phyloP scores from a whole-genome alignment of 2,329 filamentous ascomycete species.

The Stemphylium lycopersici region DNA sequence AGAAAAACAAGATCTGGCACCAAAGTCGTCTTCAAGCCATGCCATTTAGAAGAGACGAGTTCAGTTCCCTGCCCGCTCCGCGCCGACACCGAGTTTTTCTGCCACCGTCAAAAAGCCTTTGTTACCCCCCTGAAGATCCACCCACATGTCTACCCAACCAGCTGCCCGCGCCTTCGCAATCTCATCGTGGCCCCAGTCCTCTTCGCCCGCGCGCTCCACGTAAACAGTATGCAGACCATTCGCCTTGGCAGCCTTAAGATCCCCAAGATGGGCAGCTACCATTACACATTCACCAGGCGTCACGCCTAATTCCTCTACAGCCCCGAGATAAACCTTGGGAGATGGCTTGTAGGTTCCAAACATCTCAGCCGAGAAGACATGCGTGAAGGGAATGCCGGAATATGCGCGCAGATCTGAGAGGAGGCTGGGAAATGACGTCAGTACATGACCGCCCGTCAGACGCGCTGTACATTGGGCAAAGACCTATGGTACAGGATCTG shows the following conservation, averaged over 20 bases:
- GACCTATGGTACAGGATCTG: background rate
- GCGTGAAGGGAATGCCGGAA: slow-evolving; percentile 66
- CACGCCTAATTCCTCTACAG: slow-evolving; percentile 63
- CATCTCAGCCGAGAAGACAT: slow-evolving; percentile 70
- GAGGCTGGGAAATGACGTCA: background rate
- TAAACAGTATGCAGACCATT: slow-evolving; percentile 75
- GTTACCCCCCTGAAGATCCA: slow-evolving; percentile 53
- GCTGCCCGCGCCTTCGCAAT: slow-evolving; percentile 60
- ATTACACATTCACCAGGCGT: slow-evolving; percentile 69
- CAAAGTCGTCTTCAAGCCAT: background rate
- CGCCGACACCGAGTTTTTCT: slow-evolving; percentile 45
- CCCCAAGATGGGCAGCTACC: slow-evolving; percentile 76
- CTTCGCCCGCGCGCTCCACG: slow-evolving; percentile 71
- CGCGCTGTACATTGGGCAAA: background rate
- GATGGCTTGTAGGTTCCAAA: slow-evolving; percentile 79
- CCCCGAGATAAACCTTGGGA: slow-evolving; percentile 71
- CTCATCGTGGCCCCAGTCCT: slow-evolving; percentile 62
- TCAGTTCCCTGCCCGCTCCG: slow-evolving; percentile 16
- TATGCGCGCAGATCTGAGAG: slow-evolving; percentile 63
- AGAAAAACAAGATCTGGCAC: background rate
- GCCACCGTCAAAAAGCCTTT: slow-evolving; percentile 58
- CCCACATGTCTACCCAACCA: slow-evolving; percentile 65
- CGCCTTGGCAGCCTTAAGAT: slow-evolving; percentile 69
- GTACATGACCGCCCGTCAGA: background rate
- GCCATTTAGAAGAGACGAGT: slow-evolving; percentile 13